Percentiles rank a stretch among this genome's conserved stretches.
phyloP scores from a whole-genome alignment of 1,139 yeast species.

The Geotrichum citri-aurantii region DNA sequence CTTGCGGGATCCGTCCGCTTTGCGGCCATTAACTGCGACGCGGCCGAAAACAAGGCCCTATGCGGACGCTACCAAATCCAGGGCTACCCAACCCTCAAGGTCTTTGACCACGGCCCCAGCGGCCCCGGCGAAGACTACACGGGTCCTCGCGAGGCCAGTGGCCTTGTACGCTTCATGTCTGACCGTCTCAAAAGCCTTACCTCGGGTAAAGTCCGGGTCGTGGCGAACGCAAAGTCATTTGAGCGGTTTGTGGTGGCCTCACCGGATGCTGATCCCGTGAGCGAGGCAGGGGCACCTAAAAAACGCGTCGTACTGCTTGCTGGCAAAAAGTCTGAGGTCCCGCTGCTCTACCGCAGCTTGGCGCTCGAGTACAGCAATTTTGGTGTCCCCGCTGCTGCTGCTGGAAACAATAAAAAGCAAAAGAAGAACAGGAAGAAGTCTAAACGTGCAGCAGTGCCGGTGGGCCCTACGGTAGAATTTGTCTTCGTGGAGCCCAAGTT shows the following conservation, averaged over 20 bases:
- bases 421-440: neutral
- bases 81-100: conserved; percentile 78
- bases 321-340: conserved; percentile 32
- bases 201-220: conserved; percentile 7
- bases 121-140: conserved; percentile 56
- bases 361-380: conserved; percentile 48
- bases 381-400: neutral
- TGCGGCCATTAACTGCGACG: conserved; percentile 85
- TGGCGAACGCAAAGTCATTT: conserved; percentile 11
- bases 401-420: neutral
- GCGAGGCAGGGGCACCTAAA: conserved; percentile 22
- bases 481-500: conserved; percentile 35
- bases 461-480: conserved; percentile 35
- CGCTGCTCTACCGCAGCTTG: conserved; percentile 67
- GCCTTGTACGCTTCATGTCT: conserved; percentile 46
- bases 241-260: neutral
- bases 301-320: conserved; percentile 28
- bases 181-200: conserved; percentile 7
- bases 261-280: neutral
- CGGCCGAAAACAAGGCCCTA: conserved; percentile 54
- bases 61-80: conserved; percentile 63
- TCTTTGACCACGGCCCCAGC: conserved; percentile 47
- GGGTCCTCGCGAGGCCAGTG: conserved; percentile 61
- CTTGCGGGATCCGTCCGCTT: conserved; percentile 61
- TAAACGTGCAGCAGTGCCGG: neutral